Evolutionary conservation across 164 flowering plant genomes (phyloP).

Genomic region (Warburgia ugandensis): DNA sequence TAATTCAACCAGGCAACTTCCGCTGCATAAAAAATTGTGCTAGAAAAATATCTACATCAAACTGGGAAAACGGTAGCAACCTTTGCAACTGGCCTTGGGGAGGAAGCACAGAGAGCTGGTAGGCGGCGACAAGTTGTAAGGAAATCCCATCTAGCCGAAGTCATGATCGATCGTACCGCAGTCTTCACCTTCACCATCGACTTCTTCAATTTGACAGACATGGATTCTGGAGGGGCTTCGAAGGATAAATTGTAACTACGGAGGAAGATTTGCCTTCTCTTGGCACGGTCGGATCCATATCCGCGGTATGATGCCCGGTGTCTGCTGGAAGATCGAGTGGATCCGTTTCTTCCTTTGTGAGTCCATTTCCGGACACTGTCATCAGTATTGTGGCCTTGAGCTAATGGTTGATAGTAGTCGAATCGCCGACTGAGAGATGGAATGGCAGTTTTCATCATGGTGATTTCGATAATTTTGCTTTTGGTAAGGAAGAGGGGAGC

Average conservation of each 20-base stretch:
- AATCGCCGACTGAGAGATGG: not conserved
- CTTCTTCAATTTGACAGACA: slow-evolving; percentile 3
- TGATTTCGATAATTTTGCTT: too few relatives aligned
- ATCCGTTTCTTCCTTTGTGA: too few relatives aligned
- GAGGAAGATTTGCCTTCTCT: slow-evolving; percentile 5
- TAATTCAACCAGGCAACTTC: too few relatives aligned
- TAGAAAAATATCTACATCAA: not conserved
- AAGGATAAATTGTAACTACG: slow-evolving; percentile 2
- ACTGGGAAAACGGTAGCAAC: not conserved
- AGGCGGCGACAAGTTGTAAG: not conserved
- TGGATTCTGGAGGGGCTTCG: not conserved
- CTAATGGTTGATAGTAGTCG: not conserved
- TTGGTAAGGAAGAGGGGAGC: too few relatives aligned
- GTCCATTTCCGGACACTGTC: not conserved
- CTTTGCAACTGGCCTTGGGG: not conserved
- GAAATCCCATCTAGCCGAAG: not conserved
- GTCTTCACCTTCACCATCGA: slow-evolving; percentile 3
- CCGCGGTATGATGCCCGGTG: too few relatives aligned
- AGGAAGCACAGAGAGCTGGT: slow-evolving; percentile 1
- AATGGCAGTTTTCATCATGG: slow-evolving; percentile 3
- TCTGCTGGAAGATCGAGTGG: not conserved
- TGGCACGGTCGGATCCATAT: not conserved
- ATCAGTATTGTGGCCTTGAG: not conserved
- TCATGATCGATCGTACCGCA: not conserved
- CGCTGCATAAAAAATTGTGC: too few relatives aligned